phyloP scores from a whole-genome alignment of 768 basidiomycete species.

The Russula compacta region DNA sequence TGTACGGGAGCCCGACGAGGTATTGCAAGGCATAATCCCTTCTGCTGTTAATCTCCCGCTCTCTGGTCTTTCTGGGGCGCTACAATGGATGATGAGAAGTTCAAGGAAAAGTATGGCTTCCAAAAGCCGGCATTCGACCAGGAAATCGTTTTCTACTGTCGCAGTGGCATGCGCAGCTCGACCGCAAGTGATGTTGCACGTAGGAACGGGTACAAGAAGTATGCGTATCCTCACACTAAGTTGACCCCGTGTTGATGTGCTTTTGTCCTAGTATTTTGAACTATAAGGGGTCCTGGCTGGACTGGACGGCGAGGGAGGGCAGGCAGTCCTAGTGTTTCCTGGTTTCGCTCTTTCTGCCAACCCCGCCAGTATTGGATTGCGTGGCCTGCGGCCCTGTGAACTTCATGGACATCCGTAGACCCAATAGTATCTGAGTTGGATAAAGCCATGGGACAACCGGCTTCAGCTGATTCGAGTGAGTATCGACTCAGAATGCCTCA shows the following conservation, averaged over 20 bases:
- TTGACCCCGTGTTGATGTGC: background rate
- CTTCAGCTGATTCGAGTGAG: background rate
- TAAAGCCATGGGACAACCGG: background rate
- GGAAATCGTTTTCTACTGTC: slow-evolving; percentile 42
- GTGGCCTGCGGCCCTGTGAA: slow-evolving; percentile 1
- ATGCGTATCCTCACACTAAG: background rate
- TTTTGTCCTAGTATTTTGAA: slow-evolving; percentile 35
- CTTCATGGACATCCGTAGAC: background rate
- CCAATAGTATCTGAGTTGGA: background rate
- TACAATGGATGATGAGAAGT: slow-evolving; percentile 29
- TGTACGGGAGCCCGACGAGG: slow-evolving; percentile 61
- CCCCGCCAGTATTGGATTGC: background rate
- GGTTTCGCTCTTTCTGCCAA: background rate
- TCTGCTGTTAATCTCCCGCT: slow-evolving; percentile 43
- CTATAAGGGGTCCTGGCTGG: slow-evolving; percentile 82
- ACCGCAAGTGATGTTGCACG: slow-evolving; percentile 35
- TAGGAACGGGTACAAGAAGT: slow-evolving; percentile 36
- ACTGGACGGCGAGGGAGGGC: slow-evolving; percentile 61
- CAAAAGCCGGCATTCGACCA: slow-evolving; percentile 32
- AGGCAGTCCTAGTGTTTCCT: slow-evolving; percentile 25
- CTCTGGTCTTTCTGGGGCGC: slow-evolving; percentile 31
- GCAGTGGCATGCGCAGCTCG: slow-evolving; percentile 40
- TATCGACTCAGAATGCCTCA: background rate
- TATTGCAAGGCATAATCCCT: slow-evolving; percentile 41
- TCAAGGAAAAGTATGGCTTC: slow-evolving; percentile 28